Conservation (phyloP, 306 rosid species). For the Acacia acuminata region DNA sequence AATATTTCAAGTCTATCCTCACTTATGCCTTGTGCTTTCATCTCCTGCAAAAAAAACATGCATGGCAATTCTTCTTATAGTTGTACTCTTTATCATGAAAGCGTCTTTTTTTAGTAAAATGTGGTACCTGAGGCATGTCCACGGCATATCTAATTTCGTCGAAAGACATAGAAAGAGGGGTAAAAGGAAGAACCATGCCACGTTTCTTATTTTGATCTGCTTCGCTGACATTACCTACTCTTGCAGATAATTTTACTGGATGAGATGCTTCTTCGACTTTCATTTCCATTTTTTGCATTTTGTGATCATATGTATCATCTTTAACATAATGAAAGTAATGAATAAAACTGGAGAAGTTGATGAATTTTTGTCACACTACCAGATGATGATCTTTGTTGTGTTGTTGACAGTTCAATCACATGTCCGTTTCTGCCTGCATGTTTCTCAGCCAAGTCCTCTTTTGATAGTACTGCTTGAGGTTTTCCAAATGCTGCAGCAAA, state of each 20-base stretch:
- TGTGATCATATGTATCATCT: constrained; percentile 13
- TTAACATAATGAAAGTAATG: background rate
- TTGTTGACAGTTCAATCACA: constrained; percentile 42
- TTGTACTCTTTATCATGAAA: background rate
- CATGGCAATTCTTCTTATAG: background rate
- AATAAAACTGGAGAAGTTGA: background rate
- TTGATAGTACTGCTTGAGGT: constrained; percentile 64
- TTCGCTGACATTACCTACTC: constrained; percentile 46
- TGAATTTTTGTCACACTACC: constrained; percentile 43
- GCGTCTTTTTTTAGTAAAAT: background rate
- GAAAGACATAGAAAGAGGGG: constrained; percentile 74
- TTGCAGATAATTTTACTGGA: constrained; percentile 48
- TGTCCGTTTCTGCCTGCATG: constrained; percentile 42
- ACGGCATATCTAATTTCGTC: constrained; percentile 75
- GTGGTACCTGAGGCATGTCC: constrained; percentile 87
- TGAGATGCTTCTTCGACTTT: constrained; percentile 41
- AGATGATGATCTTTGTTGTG: constrained; percentile 39
- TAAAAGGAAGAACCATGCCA: constrained; percentile 90
- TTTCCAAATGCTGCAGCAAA: constrained; percentile 62
- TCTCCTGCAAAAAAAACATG: constrained; percentile 55
- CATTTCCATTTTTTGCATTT: constrained; percentile 52
- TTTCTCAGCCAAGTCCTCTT: constrained; percentile 64
- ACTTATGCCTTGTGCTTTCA: constrained; percentile 67
- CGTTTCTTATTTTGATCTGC: constrained; percentile 38
- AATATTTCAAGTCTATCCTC: constrained; percentile 75